phyloP scores from a whole-genome alignment of 371 early-diverging fungal genomes.

The Mortierella sp. region DNA sequence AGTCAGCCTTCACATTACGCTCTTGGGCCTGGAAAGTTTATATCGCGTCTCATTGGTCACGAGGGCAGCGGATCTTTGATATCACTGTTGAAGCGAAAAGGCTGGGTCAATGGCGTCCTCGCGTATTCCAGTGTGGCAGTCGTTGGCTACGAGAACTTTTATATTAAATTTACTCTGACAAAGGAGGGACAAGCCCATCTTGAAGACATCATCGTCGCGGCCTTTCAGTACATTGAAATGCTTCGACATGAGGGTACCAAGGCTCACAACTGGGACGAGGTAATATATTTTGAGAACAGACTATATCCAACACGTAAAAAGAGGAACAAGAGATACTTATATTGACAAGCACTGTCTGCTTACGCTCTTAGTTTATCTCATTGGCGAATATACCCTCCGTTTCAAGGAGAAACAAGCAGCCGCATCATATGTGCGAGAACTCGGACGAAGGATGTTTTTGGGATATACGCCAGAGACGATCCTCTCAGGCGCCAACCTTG shows the following conservation, averaged over 20 bases:
- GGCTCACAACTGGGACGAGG: constrained; percentile 84
- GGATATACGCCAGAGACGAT: constrained; percentile 76
- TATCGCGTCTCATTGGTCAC: constrained; percentile 87
- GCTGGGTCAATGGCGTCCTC: constrained; percentile 88
- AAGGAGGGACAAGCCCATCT: constrained; percentile 81
- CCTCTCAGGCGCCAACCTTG: constrained; percentile 79
- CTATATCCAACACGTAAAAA: too few species aligned
- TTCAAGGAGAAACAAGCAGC: constrained; percentile 87
- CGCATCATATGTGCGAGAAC: too few species aligned
- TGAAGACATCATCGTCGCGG: constrained; percentile 79
- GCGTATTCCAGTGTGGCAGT: constrained; percentile 76
- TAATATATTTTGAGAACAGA: too few species aligned
- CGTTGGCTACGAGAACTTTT: constrained; percentile 85
- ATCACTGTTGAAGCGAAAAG: constrained; percentile 85
- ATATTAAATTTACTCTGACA: constrained; percentile 85
- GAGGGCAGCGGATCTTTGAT: constrained; percentile 90
- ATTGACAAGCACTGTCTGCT: too few species aligned
- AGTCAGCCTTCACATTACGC: constrained; percentile 74
- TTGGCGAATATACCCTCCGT: constrained; percentile 81
- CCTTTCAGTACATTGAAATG: constrained; percentile 93
- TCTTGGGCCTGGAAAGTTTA: constrained; percentile 74
- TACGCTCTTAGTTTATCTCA: constrained; percentile 58
- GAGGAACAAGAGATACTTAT: too few species aligned
- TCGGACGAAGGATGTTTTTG: too few species aligned
- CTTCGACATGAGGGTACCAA: constrained; percentile 77